These are phyloP conservation scores for Fusarium brachygibbosum DNA, from an alignment of 2,329 filamentous ascomycete genomes.

Conservation along the genomic window DNA sequence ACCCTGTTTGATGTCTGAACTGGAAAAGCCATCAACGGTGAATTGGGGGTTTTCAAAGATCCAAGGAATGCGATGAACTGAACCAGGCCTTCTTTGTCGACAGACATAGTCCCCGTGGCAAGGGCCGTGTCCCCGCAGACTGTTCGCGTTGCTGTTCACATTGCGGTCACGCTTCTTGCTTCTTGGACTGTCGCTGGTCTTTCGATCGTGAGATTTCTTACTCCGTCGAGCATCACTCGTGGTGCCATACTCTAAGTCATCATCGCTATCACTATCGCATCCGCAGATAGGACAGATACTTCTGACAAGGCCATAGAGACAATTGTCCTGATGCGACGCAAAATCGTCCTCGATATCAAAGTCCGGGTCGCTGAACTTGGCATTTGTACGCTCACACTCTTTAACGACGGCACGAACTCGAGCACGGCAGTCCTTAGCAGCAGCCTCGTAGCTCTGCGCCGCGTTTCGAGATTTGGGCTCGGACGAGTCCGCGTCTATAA, in stretches of 20 bases:
- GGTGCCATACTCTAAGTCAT: background rate
- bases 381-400: constrained; percentile 61
- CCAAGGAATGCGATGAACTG: constrained; percentile 60
- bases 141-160: too few species aligned
- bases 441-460: constrained; percentile 58
- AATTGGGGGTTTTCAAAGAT: constrained; percentile 59
- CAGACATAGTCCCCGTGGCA: constrained; percentile 8
- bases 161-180: constrained; percentile 34
- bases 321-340: constrained; percentile 54
- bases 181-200: constrained; percentile 26
- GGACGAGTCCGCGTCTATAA: constrained; percentile 41
- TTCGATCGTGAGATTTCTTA: constrained; percentile 34
- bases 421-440: constrained; percentile 57
- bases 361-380: constrained; percentile 61
- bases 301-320: constrained; percentile 53
- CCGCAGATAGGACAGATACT: constrained; percentile 28
- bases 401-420: constrained; percentile 57
- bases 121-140: constrained; percentile 28
- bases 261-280: constrained; percentile 30
- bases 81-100: constrained; percentile 49
- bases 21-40: constrained; percentile 57
- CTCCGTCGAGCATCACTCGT: constrained; percentile 15
- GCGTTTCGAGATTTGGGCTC: constrained; percentile 55
- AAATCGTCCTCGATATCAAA: constrained; percentile 60
- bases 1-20: constrained; percentile 60